Base-by-base conservation (phyloP, 2,329 filamentous ascomycete genomes). In the Monilinia fructigena region DNA sequence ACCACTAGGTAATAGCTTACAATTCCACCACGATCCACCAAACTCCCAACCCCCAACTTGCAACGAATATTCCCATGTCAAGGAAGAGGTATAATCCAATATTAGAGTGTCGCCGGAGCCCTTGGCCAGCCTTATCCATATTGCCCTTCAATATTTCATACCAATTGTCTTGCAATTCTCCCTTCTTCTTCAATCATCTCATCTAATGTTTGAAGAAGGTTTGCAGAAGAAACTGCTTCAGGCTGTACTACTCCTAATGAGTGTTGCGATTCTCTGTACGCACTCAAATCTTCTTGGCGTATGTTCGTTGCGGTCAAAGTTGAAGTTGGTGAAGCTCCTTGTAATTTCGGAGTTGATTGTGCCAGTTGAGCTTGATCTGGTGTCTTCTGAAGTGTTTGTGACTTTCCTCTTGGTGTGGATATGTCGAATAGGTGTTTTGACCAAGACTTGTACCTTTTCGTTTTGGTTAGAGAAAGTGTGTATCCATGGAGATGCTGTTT, bases 131-230 rank as follows among this genome's bases (percentile, higher is more conserved):
- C 16, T 31, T 18, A 48, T 23, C n/a, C 38, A 47, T 47, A 59
- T 23, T 4, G 26, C 40, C 2, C 26, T 26, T 35, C 18, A n/a
- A 42, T 31, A 47, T 4, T 16, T 42, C 40, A 42, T 42, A 10
- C 18, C 14, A 35, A 31, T 59, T 48, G 42, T 20, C 12, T 48
- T 11, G 42, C 26, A 59, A 35, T 48, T 18, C 47, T 28, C 6
- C 12, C n/a, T 35, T 59, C 42, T 16, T 48, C 56, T 35, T 48
- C 28, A 10, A 59, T 59, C 56, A 59, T 59, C 26, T 48, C 56
- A 48, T 59, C 56, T 3, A 59, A 47, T 48, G 42, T 59, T 14
- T 59, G 56, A 18, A 35, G 56, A 4, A 26, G 10, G 4, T 28
- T 10, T 18, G 42, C 10, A 4, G 28, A 23, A 35, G 12, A 4